Percentiles rank a stretch among this genome's conserved stretches.
These are phyloP conservation scores for Neocallimastix lanati DNA, from an alignment of 192 early-diverging fungal species.

Conservation along the genomic window DNA sequence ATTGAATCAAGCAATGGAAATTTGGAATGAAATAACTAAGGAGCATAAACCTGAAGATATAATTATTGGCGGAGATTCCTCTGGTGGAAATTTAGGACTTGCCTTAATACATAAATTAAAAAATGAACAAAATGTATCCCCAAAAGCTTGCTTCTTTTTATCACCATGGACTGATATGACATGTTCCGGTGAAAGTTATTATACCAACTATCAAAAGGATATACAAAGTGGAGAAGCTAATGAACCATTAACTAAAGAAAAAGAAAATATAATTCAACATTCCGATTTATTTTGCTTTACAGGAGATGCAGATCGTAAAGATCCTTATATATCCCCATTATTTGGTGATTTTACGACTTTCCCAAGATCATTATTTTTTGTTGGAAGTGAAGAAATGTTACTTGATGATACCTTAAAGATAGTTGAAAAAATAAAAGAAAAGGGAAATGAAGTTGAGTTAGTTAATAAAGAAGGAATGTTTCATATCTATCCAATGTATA, in stretches of 20 bases:
- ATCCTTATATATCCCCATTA: neutral
- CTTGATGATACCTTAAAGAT: neutral
- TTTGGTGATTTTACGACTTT: neutral
- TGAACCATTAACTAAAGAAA: neutral
- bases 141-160: neutral
- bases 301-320: neutral
- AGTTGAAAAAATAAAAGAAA: neutral
- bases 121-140: neutral
- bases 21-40: neutral
- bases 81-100: constrained; percentile 28
- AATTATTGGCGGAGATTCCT: constrained; percentile 21
- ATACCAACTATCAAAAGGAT: neutral
- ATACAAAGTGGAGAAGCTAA: neutral
- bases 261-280: neutral
- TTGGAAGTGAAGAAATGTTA: neutral
- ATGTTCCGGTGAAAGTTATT: neutral
- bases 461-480: neutral
- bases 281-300: neutral
- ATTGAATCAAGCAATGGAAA: neutral
- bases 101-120: constrained; percentile 7
- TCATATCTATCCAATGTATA: neutral
- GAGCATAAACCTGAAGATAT: constrained; percentile 16
- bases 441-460: neutral
- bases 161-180: neutral
- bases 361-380: neutral